phyloP scores from a whole-genome alignment of 176 grass and related monocot genomes.

The Lolium perenne region DNA sequence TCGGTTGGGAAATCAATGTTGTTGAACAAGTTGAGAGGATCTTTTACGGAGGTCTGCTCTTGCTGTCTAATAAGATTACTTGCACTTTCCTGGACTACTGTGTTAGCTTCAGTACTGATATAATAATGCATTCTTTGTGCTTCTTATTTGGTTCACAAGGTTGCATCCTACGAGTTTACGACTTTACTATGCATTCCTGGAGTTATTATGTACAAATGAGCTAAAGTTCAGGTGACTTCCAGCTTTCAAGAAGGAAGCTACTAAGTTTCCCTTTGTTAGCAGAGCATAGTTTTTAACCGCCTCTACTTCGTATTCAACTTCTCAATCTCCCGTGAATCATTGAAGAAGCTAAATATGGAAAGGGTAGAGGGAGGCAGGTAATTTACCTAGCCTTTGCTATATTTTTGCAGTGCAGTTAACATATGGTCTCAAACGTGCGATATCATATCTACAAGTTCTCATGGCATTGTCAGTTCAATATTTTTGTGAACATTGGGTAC shows the following conservation, averaged over 20 bases:
- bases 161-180: slow-evolving; percentile 93
- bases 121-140: slow-evolving; percentile 12
- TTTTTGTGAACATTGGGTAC: not conserved
- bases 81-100: not conserved
- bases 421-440: not conserved
- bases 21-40: slow-evolving; percentile 91
- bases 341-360: slow-evolving; percentile 99
- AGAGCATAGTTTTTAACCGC: not conserved
- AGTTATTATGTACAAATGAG: slow-evolving; percentile 88
- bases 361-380: slow-evolving; percentile 99
- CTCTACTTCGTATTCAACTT: slow-evolving; percentile 55
- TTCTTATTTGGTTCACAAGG: slow-evolving; percentile 59
- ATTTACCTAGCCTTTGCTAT: not conserved
- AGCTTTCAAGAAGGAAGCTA: not conserved
- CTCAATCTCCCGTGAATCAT: slow-evolving; percentile 97
- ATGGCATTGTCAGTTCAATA: not conserved
- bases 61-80: slow-evolving; percentile 31
- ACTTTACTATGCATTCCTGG: slow-evolving; percentile 96
- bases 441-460: not conserved
- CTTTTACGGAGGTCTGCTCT: slow-evolving; percentile 85
- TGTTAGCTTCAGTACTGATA: not conserved
- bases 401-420: not conserved
- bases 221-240: slow-evolving; percentile 83
- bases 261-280: not conserved
- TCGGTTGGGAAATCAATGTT: slow-evolving; percentile 91